Percentiles rank a stretch among this genome's conserved stretches.
phyloP scores from a whole-genome alignment of 495 filamentous ascomycete species.

The Aspergillus kassunensis region DNA sequence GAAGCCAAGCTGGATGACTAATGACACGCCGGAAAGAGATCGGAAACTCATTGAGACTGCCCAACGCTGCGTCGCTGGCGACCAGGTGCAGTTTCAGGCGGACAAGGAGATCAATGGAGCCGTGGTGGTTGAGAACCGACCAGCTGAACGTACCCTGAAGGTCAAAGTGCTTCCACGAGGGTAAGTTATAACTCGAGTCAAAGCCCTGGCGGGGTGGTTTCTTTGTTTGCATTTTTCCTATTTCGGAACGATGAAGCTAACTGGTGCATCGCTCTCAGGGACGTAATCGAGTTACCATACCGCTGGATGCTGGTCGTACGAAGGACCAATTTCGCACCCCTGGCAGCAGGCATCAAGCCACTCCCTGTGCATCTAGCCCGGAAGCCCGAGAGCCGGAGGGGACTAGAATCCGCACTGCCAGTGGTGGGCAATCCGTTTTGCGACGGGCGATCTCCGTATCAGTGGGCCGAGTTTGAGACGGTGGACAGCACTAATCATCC shows the following conservation, averaged over 20 bases:
- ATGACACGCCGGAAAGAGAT: conserved; percentile 65
- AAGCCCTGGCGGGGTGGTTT: conserved; percentile 21
- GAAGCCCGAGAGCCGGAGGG: conserved; percentile 44
- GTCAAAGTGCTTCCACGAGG: conserved; percentile 85
- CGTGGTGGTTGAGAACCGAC: conserved; percentile 78
- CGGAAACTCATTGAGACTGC: conserved; percentile 57
- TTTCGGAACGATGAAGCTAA: conserved; percentile 17
- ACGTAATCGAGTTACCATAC: conserved; percentile 52
- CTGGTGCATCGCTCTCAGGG: conserved; percentile 26
- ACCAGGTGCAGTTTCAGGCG: conserved; percentile 86
- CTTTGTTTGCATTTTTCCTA: conserved; percentile 17
- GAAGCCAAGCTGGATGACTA: conserved; percentile 59
- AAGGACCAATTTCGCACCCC: conserved; percentile 47
- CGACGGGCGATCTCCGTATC: conserved; percentile 52
- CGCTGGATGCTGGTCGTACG: conserved; percentile 53
- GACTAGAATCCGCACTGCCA: conserved; percentile 48
- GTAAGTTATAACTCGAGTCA: conserved; percentile 58
- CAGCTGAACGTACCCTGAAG: conserved; percentile 59
- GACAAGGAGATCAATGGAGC: conserved; percentile 89
- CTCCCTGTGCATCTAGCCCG: conserved; percentile 55
- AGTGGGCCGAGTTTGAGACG: conserved; percentile 81
- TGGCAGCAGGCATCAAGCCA: conserved; percentile 53
- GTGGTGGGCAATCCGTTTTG: conserved; percentile 55
- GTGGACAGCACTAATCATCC: conserved; percentile 39
- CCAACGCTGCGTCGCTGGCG: conserved; percentile 60